Evolutionary conservation across 78 protist species (phyloP).

Genomic region (Dictyostelium citrinum): DNA sequence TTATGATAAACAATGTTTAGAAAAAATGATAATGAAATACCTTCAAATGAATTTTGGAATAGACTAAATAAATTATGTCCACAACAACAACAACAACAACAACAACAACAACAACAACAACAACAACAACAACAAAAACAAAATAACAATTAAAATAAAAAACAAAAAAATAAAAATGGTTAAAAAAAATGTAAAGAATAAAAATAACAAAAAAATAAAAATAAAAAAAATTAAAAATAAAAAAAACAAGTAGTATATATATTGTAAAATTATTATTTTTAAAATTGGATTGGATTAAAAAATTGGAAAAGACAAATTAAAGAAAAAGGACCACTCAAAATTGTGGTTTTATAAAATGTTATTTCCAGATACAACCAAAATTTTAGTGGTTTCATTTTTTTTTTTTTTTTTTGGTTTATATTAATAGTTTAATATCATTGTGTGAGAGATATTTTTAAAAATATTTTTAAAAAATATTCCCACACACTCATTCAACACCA

Average conservation of each 20-base stretch:
- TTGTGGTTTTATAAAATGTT: not conserved
- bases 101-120: too few relatives aligned
- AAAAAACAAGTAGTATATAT: too few relatives aligned
- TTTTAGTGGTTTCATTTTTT: not conserved
- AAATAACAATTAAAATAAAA: not conserved
- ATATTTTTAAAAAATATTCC: not conserved
- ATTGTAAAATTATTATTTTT: too few relatives aligned
- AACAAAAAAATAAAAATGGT: not conserved
- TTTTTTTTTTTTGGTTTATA: not conserved
- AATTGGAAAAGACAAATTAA: not conserved
- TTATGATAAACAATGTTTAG: not conserved
- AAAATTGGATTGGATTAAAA: not conserved
- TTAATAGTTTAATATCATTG: not conserved
- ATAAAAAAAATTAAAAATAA: not conserved
- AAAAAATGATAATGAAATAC: not conserved
- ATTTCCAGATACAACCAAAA: not conserved
- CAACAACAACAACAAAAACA: too few relatives aligned
- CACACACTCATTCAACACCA: not conserved
- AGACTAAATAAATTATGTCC: conserved; percentile 24
- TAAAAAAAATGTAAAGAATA: too few relatives aligned
- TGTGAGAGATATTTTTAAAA: too few relatives aligned
- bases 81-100: conserved; percentile 7
- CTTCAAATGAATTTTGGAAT: not conserved
- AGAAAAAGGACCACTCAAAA: not conserved
- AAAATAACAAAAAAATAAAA: not conserved